Evolutionary conservation across 2,329 filamentous ascomycete species (phyloP).

Genomic region (Fusarium sp.): DNA sequence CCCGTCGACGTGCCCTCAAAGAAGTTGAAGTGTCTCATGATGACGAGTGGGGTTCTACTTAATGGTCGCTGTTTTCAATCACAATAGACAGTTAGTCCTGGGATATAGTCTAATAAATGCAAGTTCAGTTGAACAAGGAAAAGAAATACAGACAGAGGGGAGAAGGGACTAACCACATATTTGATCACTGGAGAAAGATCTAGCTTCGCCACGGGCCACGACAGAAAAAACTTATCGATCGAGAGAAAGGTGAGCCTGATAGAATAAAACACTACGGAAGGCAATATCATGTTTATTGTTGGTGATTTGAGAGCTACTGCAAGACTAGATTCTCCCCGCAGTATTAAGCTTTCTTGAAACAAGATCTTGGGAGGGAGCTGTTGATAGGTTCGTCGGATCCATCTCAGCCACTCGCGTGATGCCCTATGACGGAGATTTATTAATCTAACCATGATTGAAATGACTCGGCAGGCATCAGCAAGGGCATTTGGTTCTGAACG

Average conservation of each 20-base stretch:
- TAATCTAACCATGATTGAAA: neutral
- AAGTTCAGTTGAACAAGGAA: too few relatives aligned
- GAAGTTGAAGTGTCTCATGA: conserved; percentile 4
- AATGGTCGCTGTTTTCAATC: neutral
- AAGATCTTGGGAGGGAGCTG: neutral
- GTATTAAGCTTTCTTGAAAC: neutral
- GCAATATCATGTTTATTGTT: neutral
- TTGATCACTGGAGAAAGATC: neutral
- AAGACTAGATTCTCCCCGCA: neutral
- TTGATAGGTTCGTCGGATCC: neutral
- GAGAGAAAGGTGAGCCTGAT: neutral
- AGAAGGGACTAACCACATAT: too few relatives aligned
- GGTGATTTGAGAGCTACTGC: neutral
- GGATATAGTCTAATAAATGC: too few relatives aligned
- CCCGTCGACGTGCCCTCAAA: conserved; percentile 4
- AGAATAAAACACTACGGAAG: neutral
- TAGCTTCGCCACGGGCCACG: neutral
- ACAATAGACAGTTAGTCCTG: too few relatives aligned
- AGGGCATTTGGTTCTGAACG: neutral
- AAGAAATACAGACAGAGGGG: too few relatives aligned
- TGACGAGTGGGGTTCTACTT: neutral
- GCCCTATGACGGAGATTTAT: too few relatives aligned
- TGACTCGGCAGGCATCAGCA: neutral
- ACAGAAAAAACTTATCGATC: neutral
- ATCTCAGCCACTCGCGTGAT: neutral